These are phyloP conservation scores for Volvox reticuliferus DNA, from an alignment of 139 green algal genomes.

Conservation along the genomic window DNA sequence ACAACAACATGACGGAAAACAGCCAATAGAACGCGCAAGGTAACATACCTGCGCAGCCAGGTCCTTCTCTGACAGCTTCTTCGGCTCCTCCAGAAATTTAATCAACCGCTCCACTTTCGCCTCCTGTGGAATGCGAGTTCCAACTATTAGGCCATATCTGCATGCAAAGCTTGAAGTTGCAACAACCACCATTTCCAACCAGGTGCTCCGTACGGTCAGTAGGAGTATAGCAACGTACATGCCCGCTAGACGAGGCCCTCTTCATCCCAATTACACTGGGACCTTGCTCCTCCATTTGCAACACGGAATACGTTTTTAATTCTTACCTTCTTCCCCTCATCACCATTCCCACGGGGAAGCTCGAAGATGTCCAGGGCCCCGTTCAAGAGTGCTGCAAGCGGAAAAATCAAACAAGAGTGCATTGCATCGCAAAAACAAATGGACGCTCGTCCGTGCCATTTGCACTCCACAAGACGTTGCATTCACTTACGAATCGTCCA, in stretches of 20 bases:
- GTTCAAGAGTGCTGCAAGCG: conserved; percentile 53
- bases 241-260: no score
- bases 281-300: neutral
- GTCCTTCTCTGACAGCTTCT: conserved; percentile 69
- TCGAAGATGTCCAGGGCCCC: conserved; percentile 76
- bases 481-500: conserved; percentile 59
- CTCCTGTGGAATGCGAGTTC: conserved; percentile 52
- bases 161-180: neutral
- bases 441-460: neutral
- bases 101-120: conserved; percentile 72
- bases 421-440: neutral
- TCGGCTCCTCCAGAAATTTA: conserved; percentile 75
- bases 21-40: no score
- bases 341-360: conserved; percentile 65
- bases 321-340: conserved; percentile 62
- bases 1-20: neutral
- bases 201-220: no score
- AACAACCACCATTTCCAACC: no score
- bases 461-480: no score
- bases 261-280: no score
- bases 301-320: neutral
- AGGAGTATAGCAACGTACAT: no score
- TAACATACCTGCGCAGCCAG: conserved; percentile 67
- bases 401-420: neutral
- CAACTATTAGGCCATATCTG: neutral